phyloP scores from a whole-genome alignment of 345 rosid species.

The Limnanthes douglasii region DNA sequence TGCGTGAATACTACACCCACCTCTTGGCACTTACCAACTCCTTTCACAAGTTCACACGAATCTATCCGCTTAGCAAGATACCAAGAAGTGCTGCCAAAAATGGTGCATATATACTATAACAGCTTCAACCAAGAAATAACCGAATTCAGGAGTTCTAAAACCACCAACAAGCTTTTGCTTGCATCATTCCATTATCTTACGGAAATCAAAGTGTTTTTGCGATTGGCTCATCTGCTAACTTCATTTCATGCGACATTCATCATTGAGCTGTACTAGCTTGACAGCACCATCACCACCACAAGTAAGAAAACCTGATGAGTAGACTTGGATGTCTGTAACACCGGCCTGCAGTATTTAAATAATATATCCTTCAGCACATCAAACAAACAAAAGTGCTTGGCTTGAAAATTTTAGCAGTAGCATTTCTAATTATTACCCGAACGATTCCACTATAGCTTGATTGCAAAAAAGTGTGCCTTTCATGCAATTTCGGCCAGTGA shows the following conservation, averaged over 20 bases:
- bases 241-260: conserved; percentile 3
- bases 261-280: conserved; percentile 41
- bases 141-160: too few relatives aligned
- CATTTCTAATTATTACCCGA: conserved; percentile 31
- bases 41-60: too few relatives aligned
- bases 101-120: too few relatives aligned
- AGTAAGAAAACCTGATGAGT: conserved; percentile 56
- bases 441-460: conserved; percentile 80
- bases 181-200: background rate
- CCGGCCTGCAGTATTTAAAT: conserved; percentile 42
- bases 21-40: too few relatives aligned
- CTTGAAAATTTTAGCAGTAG: background rate
- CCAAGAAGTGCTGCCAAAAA: too few relatives aligned
- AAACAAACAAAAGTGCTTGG: background rate
- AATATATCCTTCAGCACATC: conserved; percentile 7
- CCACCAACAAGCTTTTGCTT: background rate
- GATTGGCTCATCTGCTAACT: background rate
- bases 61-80: too few relatives aligned
- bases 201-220: background rate
- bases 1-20: too few relatives aligned
- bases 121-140: too few relatives aligned
- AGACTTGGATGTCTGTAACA: conserved; percentile 76
- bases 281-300: conserved; percentile 90
- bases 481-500: conserved; percentile 92
- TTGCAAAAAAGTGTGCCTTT: conserved; percentile 65